Conservation (phyloP, 1,284 basidiomycete species). For the Trichosporon coremiiforme region DNA sequence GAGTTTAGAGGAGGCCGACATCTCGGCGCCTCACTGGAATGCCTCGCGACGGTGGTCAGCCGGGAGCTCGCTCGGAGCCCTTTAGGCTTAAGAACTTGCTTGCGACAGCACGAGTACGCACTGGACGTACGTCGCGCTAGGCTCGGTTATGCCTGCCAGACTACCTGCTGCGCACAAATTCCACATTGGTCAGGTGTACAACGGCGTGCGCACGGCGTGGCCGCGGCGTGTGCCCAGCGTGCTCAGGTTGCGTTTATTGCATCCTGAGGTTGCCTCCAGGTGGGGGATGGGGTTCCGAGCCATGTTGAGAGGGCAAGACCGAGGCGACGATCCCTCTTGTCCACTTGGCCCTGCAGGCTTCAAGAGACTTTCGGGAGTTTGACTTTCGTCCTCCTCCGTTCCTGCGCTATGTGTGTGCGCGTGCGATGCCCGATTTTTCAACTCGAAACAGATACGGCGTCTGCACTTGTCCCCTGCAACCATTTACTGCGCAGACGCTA, state of each 20-base stretch:
- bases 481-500: background rate
- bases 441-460: background rate
- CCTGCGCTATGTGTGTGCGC: no score
- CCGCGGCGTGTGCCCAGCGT: background rate
- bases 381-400: no score
- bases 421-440: no score
- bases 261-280: background rate
- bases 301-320: background rate
- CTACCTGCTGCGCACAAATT: background rate
- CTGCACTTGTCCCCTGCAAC: background rate
- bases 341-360: background rate
- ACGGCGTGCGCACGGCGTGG: background rate
- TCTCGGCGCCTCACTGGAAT: background rate
- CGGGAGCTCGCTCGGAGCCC: constrained; percentile 1
- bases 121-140: background rate
- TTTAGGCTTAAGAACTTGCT: constrained; percentile 3
- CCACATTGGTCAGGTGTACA: constrained; percentile 1
- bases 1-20: background rate
- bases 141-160: background rate
- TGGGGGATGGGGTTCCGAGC: background rate
- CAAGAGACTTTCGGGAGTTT: background rate
- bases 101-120: background rate
- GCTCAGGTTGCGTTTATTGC: background rate
- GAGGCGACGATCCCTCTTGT: background rate
- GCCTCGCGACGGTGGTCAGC: background rate